phyloP scores from a whole-genome alignment of 495 filamentous ascomycete species.

The Platismatia glauca region DNA sequence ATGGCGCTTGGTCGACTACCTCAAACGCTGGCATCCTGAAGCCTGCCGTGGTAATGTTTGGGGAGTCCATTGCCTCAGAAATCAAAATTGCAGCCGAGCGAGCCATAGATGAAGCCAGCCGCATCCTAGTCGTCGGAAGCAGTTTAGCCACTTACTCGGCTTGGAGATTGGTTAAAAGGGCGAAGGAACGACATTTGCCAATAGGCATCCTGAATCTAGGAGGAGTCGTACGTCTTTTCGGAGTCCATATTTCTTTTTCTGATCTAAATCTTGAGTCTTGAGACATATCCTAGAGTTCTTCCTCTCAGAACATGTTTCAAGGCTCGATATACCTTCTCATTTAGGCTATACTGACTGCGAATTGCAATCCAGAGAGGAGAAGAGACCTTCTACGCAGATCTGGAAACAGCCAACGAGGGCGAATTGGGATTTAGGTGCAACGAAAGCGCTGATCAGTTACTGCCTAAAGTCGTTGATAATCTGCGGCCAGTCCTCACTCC shows the following conservation, averaged over 20 bases:
- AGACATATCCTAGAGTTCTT: too few relatives aligned
- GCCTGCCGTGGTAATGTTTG: conserved; percentile 91
- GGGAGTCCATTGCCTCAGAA: conserved; percentile 62
- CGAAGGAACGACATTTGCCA: conserved; percentile 71
- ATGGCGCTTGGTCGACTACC: conserved; percentile 65
- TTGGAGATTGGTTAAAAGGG: conserved; percentile 78
- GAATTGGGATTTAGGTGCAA: conserved; percentile 41
- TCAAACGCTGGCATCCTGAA: conserved; percentile 79
- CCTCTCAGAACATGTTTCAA: too few relatives aligned
- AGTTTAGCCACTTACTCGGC: conserved; percentile 92
- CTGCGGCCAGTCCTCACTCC: neutral
- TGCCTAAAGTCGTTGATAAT: conserved; percentile 43
- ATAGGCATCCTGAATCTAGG: conserved; percentile 79
- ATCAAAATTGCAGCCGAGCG: conserved; percentile 72
- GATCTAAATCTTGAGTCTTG: too few relatives aligned
- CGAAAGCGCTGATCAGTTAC: conserved; percentile 44
- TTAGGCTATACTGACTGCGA: too few relatives aligned
- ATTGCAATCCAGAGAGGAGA: too few relatives aligned
- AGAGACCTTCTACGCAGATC: conserved; percentile 51
- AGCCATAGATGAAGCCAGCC: conserved; percentile 64
- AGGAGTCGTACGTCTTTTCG: too few relatives aligned
- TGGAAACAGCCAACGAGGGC: conserved; percentile 40
- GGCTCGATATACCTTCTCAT: too few relatives aligned
- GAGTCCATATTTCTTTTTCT: too few relatives aligned
- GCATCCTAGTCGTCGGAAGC: conserved; percentile 73